Conservation (phyloP, 1,284 basidiomycete species). For the Fomitopsis betulina region DNA sequence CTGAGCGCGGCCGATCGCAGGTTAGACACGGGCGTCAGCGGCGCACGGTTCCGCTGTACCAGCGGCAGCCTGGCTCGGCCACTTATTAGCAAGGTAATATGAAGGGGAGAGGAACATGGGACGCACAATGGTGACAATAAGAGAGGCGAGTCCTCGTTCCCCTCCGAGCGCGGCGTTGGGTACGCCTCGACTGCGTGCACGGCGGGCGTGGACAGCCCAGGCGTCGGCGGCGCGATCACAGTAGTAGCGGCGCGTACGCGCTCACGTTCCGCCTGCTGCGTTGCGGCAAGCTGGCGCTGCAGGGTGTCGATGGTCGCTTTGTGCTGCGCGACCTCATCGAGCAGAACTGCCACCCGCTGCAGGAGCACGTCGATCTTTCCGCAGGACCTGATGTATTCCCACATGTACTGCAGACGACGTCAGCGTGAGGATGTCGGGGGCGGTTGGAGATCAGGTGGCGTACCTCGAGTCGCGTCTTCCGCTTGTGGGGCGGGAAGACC, state of each 20-base stretch:
- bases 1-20: neutral
- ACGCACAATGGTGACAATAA: neutral
- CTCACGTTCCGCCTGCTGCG: neutral
- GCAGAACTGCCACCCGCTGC: neutral
- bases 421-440: neutral
- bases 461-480: neutral
- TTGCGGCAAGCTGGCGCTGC: neutral
- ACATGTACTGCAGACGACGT: neutral
- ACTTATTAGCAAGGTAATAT: neutral
- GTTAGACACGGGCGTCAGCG: neutral
- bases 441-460: neutral
- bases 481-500: neutral
- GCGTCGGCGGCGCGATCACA: neutral
- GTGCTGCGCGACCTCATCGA: neutral
- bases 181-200: neutral
- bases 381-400: neutral
- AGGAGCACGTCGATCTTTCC: neutral
- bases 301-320: neutral
- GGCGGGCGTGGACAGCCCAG: neutral
- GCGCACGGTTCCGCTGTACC: neutral
- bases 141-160: neutral
- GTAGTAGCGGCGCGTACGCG: neutral
- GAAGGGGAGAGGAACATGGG: neutral
- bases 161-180: neutral
- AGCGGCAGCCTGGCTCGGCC: neutral